Conservation (phyloP, 1,284 basidiomycete genomes). For the Ustilago lituana region DNA sequence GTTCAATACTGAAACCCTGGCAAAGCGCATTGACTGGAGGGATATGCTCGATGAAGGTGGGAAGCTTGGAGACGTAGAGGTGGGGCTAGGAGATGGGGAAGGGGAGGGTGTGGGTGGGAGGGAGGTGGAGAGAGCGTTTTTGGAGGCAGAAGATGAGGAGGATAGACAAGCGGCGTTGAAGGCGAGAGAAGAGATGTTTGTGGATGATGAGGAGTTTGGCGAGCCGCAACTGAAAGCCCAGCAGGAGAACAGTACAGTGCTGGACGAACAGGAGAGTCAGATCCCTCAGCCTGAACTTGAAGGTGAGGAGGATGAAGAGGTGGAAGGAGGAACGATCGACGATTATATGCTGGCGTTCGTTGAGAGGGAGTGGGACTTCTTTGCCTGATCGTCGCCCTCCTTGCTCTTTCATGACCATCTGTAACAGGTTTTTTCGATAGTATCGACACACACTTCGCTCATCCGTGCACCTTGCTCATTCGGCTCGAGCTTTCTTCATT, state of each 20-base stretch:
- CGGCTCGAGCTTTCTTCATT: too few species aligned
- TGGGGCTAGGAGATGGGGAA: conserved; percentile 59
- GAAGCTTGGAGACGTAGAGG: conserved; percentile 56
- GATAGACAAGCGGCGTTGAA: conserved; percentile 81
- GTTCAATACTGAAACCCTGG: conserved; percentile 73
- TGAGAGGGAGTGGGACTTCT: conserved; percentile 79
- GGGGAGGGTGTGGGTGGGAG: conserved; percentile 56
- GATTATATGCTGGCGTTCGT: conserved; percentile 88
- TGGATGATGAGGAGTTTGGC: conserved; percentile 73
- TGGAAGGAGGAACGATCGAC: conserved; percentile 76
- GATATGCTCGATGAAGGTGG: conserved; percentile 75
- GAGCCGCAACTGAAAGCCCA: too few species aligned
- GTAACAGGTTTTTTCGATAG: too few species aligned
- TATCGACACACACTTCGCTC: too few species aligned
- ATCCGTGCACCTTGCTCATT: too few species aligned
- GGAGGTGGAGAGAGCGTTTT: conserved; percentile 77
- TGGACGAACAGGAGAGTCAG: conserved; percentile 70
- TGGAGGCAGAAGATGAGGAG: conserved; percentile 86
- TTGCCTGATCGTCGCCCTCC: conserved; percentile 65
- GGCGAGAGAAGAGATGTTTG: conserved; percentile 83
- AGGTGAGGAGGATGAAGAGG: conserved; percentile 69
- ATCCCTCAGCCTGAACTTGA: too few species aligned
- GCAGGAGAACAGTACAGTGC: too few species aligned
- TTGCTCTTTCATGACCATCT: neutral
- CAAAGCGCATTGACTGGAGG: conserved; percentile 76